Evolutionary conservation across 805 yeast species (phyloP), one percentile per base, ranked within the genome.

Genomic region (Blastobotrys peoriensis): DNA sequence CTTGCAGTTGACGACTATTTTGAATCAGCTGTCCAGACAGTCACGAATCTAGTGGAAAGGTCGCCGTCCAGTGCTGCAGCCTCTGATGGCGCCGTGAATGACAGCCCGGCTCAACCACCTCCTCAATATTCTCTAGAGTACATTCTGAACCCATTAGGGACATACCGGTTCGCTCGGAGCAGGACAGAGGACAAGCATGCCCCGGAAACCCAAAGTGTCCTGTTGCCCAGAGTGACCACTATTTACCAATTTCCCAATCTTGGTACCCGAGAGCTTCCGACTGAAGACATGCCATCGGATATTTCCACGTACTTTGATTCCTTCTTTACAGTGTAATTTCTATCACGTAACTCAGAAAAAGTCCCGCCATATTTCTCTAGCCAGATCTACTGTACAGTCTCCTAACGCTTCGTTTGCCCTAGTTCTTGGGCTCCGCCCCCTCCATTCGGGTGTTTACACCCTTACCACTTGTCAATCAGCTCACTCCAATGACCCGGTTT

Each of bases 101-200:
- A n/a, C 3, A 21, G 8, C 6, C 10, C 4, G 3, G 22, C 3
- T 10, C 22, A 25, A 19, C 16, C 13, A 4, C 51, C 51, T 23
- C 51, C 50, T 19, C 51, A 48, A 36, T 48, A 40, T 27, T 48
- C 50, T 3, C 44, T 48, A 36, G 51, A 48, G 18, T 48, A 48
- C 20, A 43, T 48, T 4, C 38, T 48, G 34, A 48, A 46, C 36
- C 48, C 51, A n/a, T 41, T 48, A 8, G 51, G 51, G 8, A 48
- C 51, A 9, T 48, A 45, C 27, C 51, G 50, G 3, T 19, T 48
- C 35, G 48, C 51, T 5, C 35, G 50, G 22, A 36, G 37, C 17
- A 21, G 46, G 33, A 47, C 44, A 19, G 18, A 21, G 9, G 51
- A 48, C 18, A 33, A 19, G 3, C 51, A 48, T 21, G 43, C 17